Evolutionary conservation across 2,329 filamentous ascomycete species (phyloP).

Genomic region (Ophiostoma tasmaniense): DNA sequence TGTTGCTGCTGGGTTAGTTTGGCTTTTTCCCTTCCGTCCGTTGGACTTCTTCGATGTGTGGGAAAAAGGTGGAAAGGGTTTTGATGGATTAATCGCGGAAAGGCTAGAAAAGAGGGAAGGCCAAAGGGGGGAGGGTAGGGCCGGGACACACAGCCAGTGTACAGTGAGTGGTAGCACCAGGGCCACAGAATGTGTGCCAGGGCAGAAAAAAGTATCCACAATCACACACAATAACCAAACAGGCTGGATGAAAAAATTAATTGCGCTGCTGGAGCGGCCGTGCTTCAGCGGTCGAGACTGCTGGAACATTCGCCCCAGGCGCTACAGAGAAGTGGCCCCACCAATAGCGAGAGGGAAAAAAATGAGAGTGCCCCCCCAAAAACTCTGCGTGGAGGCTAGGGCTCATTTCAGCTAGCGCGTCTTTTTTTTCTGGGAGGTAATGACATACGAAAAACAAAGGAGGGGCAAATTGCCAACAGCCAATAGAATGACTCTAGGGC

Average conservation of each 20-base stretch:
- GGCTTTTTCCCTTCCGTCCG: conserved; percentile 9
- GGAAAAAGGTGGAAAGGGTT: conserved; percentile 9
- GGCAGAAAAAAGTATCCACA: conserved; percentile 6
- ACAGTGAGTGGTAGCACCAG: neutral
- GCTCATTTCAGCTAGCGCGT: neutral
- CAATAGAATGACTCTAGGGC: neutral
- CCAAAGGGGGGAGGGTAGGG: conserved; percentile 2
- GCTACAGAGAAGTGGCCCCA: neutral
- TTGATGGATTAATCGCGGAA: conserved; percentile 8
- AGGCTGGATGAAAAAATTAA: conserved; percentile 2
- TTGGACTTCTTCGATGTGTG: conserved; percentile 10
- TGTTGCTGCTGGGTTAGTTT: conserved; percentile 5
- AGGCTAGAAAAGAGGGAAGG: neutral
- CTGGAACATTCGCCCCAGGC: conserved; percentile 1
- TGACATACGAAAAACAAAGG: neutral
- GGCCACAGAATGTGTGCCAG: neutral
- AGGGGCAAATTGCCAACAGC: neutral
- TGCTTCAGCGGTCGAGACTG: neutral
- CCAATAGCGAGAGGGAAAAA: conserved; percentile 1
- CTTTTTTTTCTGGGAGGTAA: neutral
- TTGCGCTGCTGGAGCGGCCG: neutral
- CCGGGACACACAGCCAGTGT: neutral
- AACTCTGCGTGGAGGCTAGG: conserved; percentile 8
- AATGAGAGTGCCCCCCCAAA: conserved; percentile 1
- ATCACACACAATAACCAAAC: conserved; percentile 1